These are phyloP conservation scores for Primulina eburnea DNA, from an alignment of 257 asterid species.

Conservation along the genomic window DNA sequence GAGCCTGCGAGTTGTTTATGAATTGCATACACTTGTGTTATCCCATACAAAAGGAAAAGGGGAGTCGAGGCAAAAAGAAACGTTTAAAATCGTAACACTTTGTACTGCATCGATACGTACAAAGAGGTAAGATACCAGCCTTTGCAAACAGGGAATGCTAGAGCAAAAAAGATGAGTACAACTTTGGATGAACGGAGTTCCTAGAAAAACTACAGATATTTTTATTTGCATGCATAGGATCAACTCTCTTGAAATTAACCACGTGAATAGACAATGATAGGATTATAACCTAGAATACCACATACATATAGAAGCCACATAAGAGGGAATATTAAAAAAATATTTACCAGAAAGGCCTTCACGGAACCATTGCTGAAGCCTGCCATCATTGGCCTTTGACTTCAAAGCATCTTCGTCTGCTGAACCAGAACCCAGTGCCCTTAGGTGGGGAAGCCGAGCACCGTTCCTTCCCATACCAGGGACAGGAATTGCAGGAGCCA, in stretches of 20 bases:
- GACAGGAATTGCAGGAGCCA: constrained; percentile 39
- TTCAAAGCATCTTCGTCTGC: constrained; percentile 39
- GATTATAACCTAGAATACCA: constrained; percentile 1
- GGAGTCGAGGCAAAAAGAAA: background rate
- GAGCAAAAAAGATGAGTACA: background rate
- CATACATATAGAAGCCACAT: background rate
- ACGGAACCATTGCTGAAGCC: constrained; percentile 82
- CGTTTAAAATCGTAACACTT: background rate
- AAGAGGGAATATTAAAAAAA: constrained; percentile 11
- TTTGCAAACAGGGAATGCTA: background rate
- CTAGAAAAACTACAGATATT: background rate
- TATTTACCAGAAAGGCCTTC: constrained; percentile 81
- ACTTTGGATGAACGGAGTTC: background rate
- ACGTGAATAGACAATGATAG: background rate
- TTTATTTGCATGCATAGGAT: background rate
- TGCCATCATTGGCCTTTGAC: constrained; percentile 58
- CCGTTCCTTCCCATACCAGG: constrained; percentile 39
- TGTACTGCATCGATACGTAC: background rate
- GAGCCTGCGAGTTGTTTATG: background rate
- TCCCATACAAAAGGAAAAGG: background rate
- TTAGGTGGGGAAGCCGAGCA: constrained; percentile 35
- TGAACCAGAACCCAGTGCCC: constrained; percentile 56
- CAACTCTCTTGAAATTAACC: background rate
- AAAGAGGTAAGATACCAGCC: background rate
- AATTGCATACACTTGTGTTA: background rate